Base-by-base conservation (phyloP, 495 filamentous ascomycete genomes). In the Bryoglossum gracile region DNA sequence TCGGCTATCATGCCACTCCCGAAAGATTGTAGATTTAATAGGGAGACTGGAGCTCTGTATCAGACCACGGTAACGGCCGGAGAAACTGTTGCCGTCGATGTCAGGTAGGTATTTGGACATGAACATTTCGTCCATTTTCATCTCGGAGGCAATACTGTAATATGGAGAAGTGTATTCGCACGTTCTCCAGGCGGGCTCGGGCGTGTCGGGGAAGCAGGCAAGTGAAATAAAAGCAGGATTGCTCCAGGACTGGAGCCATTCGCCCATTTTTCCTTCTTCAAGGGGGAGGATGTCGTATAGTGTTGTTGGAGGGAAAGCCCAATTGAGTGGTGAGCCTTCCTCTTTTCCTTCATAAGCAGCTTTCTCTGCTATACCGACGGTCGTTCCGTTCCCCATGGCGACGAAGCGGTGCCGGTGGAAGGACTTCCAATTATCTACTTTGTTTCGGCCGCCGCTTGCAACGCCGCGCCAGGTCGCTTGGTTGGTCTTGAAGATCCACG, bases 1-100 rank as follows among this genome's bases (percentile, higher is more conserved):
- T n/a, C 83, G 66, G 30, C 73, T 76, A 55, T 87, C 83, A 50
- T 86, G 83, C 83, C 82, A 86, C 62, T 86, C 83, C 8, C 75
- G 68, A 68, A 81, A 86, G 19, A 87, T 69, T 8, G 83, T 84
- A 1, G 82, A 74, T 60, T 87, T 87, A 61, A 86, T 68, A 0
- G 77, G 77, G 16, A 87, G 53, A n/a, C 73, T 77, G 28, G 73
- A 79, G 45, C 73, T 78, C 23, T 74, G 65, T 17, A 82, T 63
- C 54, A 86, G 86, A 8, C 75, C 80, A 1, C 77, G 72, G 67
- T 80, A 87, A 13, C 83, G 73, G 4, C 82, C 82, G 18, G 72
- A 79, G 62, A 86, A 86, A n/a, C 70, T 75, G 65, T 86, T 80
- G 30, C 83, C 83, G 53, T 87, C 83, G 9, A 87, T 72, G 46